These are phyloP conservation scores for Trypanosomatidae sp. DNA, from an alignment of 208 protist species.

Conservation along the genomic window DNA sequence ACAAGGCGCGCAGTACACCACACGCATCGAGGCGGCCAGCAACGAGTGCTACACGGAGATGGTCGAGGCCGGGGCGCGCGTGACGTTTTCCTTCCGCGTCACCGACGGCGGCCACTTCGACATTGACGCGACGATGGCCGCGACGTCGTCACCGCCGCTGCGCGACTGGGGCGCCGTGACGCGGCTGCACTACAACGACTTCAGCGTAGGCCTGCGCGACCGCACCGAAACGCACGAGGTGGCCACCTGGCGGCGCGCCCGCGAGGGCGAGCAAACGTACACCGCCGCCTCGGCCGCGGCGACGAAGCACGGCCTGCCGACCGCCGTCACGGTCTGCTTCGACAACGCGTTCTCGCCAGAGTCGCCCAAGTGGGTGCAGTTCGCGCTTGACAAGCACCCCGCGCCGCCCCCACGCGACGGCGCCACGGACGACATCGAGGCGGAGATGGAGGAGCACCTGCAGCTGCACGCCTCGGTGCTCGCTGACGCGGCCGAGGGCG, in stretches of 20 bases:
- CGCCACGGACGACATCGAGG: conserved; percentile 22
- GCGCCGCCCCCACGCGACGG: conserved; percentile 28
- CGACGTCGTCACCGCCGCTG: conserved; percentile 20
- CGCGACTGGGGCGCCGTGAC: conserved; percentile 8
- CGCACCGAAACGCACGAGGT: conserved; percentile 14
- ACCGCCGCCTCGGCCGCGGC: conserved; percentile 22
- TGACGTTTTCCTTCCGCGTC: conserved; percentile 58
- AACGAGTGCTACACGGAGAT: conserved; percentile 56
- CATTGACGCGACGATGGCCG: conserved; percentile 31
- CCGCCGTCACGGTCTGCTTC: conserved; percentile 51
- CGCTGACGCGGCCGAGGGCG: conserved; percentile 24
- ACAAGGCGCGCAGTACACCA: conserved; percentile 30
- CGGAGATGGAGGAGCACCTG: conserved; percentile 31
- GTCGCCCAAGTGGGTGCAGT: conserved; percentile 56
- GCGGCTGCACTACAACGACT: conserved; percentile 31
- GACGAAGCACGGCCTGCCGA: conserved; percentile 46
- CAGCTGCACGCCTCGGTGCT: conserved; percentile 33
- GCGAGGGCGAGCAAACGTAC: conserved; percentile 49
- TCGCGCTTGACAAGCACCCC: conserved; percentile 38
- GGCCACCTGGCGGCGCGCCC: conserved; percentile 33
- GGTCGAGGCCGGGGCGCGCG: conserved; percentile 30
- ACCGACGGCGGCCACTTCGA: conserved; percentile 60
- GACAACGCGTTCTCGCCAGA: conserved; percentile 45
- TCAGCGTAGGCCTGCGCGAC: conserved; percentile 15
- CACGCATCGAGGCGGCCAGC: conserved; percentile 28